Base-by-base conservation (phyloP, 129 eudicot species). In the Helianthus tuberosus region DNA sequence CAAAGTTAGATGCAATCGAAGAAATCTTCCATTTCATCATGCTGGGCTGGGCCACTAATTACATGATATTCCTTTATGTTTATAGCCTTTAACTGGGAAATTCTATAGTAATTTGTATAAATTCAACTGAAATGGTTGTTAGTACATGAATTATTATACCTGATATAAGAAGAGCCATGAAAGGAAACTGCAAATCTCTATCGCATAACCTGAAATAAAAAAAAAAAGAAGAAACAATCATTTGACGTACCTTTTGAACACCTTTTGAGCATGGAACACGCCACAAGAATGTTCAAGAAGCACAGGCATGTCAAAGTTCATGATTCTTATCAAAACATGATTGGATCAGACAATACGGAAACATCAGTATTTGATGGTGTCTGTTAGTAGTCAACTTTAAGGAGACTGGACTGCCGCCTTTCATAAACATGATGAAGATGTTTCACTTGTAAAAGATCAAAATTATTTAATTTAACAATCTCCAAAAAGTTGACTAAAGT, bases 91-190 rank as follows among this genome's bases (percentile, higher is more conserved):
- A 53, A 54, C 38, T 41, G 35, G 4, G 35, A 38, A 36, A 48
- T 35, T 15, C 27, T 53, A 51, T 15, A 27, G 49, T 49, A 46
- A 61, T 52, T 63, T 54, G 48, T 48, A 63, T 71, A 12, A 36
- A 25, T 51, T 39, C 49, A 68, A 63, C 36, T 17, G 12, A 52
- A 38, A 70, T 53, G 57, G 69, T 15, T 14, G 27, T 41, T 77
- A 7, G 74, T 29, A 55, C 67, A 32, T 32, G 36, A 32, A 32
- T 32, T 32, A 75, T 65, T 71, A 48, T 76, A 88, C 98, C 98
- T 83, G 98, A 94, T 57, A 91, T 80, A 73, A 94, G 98, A 75
- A 90, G 89, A 69, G 86, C 98, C 85, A 90, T 73, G 75, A 94
- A 94, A 64, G 98, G 98, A 76, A 94, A 94, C 77, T 83, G 89